Evolutionary conservation across 2,329 filamentous ascomycete species (phyloP).

Genomic region (Byssothecium circinans): DNA sequence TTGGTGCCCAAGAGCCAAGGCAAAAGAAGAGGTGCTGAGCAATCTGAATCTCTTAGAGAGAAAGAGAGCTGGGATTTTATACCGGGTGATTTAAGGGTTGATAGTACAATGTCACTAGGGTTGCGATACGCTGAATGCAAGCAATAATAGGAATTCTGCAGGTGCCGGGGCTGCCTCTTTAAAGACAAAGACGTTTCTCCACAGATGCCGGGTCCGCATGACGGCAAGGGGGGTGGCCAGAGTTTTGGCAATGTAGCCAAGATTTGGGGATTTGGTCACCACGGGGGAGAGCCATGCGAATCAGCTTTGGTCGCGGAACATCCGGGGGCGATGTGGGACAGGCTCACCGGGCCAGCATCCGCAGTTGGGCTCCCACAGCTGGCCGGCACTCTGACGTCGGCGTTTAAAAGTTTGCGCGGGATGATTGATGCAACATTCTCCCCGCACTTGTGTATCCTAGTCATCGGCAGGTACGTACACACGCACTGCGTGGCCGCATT

Average conservation of each 20-base stretch:
- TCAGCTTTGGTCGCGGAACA: conserved; percentile 21
- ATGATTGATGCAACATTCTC: conserved; percentile 36
- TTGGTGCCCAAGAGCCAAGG: conserved; percentile 5
- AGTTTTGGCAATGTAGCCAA: conserved; percentile 31
- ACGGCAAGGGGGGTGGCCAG: conserved; percentile 40
- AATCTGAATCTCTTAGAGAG: conserved; percentile 5
- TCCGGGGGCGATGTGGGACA: conserved; percentile 12
- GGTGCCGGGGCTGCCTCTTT: conserved; percentile 28
- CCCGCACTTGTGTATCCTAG: conserved; percentile 37
- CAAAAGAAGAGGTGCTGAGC: conserved; percentile 10
- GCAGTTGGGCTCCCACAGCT: conserved; percentile 15
- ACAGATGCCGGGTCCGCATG: conserved; percentile 30
- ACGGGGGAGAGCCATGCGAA: conserved; percentile 23
- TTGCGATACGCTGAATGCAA: conserved; percentile 18
- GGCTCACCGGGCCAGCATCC: conserved; percentile 17
- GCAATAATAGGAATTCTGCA: conserved; percentile 22
- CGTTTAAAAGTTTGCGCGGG: conserved; percentile 32
- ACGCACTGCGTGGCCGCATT: conserved; percentile 1
- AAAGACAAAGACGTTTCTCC: conserved; percentile 30
- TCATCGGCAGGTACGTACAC: conserved; percentile 31
- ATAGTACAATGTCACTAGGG: conserved; percentile 23
- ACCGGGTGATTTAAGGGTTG: conserved; percentile 25
- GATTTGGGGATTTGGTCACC: conserved; percentile 29
- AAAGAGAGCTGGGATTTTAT: conserved; percentile 15
- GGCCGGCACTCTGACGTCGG: conserved; percentile 23